A percentile compares a stretch with the other conserved stretches of the same genome.
Conservation (phyloP, 2,329 filamentous ascomycete species). For the Phyllachora maydis region DNA sequence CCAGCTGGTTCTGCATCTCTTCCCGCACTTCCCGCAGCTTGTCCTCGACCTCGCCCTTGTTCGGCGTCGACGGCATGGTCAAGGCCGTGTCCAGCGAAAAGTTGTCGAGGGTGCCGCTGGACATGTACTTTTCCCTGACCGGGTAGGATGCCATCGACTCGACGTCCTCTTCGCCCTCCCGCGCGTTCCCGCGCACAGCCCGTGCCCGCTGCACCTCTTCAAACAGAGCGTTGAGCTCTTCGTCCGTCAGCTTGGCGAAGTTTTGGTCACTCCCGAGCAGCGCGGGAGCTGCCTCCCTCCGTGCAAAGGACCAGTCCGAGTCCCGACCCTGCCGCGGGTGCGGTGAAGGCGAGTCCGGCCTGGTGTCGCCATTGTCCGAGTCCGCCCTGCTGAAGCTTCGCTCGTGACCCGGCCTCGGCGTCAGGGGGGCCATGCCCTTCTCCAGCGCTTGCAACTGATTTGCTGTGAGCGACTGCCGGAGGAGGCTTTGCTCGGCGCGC, state of each 20-base stretch:
- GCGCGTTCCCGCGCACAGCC: conserved; percentile 48
- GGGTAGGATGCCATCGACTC: conserved; percentile 82
- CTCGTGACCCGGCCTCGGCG: conserved; percentile 44
- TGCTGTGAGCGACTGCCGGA: conserved; percentile 61
- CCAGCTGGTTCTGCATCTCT: conserved; percentile 65
- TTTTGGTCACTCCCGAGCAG: conserved; percentile 83
- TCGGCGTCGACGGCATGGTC: conserved; percentile 86
- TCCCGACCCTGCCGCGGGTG: conserved; percentile 47
- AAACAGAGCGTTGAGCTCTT: conserved; percentile 82
- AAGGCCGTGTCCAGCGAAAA: conserved; percentile 87
- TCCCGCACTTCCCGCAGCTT: conserved; percentile 55
- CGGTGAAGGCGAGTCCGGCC: conserved; percentile 62
- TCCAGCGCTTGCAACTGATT: conserved; percentile 40
- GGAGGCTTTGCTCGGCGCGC: conserved; percentile 65
- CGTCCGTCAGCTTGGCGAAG: conserved; percentile 74
- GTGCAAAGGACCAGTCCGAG: conserved; percentile 85
- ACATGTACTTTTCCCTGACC: conserved; percentile 84
- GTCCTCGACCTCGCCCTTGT: conserved; percentile 55
- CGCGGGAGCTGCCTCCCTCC: conserved; percentile 79
- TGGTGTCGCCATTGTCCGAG: conserved; percentile 60
- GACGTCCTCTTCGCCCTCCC: conserved; percentile 72
- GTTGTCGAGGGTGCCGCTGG: conserved; percentile 84
- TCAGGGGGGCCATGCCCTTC: conserved; percentile 27
- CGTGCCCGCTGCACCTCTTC: conserved; percentile 83
- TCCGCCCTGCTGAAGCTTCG: conserved; percentile 58